These are phyloP conservation scores for Quercus lobata DNA, from an alignment of 331 rosid genomes.

Conservation along the genomic window DNA sequence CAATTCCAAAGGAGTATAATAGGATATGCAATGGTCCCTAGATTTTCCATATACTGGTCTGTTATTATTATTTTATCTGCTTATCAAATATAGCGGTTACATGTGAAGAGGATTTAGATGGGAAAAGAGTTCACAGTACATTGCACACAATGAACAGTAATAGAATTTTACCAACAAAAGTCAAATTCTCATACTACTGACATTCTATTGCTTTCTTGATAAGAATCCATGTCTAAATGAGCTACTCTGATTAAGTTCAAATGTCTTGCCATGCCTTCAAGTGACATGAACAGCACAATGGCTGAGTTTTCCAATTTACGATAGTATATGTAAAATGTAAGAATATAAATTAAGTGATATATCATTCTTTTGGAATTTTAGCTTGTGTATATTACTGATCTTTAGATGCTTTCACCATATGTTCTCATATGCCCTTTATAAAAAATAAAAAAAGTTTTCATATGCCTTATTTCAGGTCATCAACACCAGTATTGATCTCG, in stretches of 20 bases:
- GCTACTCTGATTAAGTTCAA: background rate
- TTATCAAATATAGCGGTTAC: background rate
- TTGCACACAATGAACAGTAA: background rate
- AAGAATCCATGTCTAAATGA: background rate
- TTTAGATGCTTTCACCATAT: conserved; percentile 5
- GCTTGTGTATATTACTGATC: background rate
- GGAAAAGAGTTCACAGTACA: no score
- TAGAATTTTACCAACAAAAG: background rate
- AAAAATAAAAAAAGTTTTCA: background rate
- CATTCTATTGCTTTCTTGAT: background rate
- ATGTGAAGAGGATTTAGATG: no score
- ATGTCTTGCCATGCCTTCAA: background rate
- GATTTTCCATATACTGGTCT: background rate
- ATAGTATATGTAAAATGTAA: background rate
- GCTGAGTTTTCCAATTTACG: background rate
- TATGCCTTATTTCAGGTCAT: conserved; percentile 44
- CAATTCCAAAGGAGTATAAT: background rate
- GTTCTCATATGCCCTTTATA: conserved; percentile 3
- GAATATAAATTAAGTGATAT: background rate
- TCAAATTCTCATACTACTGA: background rate
- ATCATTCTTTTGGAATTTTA: background rate
- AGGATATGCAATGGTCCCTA: background rate
- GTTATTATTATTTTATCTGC: background rate
- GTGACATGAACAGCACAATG: background rate
- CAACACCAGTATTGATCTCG: conserved; percentile 33